A percentile compares a stretch with the other conserved stretches of the same genome.
These are phyloP conservation scores for Trametes sp. DNA, from an alignment of 1,284 basidiomycete species.

Conservation along the genomic window DNA sequence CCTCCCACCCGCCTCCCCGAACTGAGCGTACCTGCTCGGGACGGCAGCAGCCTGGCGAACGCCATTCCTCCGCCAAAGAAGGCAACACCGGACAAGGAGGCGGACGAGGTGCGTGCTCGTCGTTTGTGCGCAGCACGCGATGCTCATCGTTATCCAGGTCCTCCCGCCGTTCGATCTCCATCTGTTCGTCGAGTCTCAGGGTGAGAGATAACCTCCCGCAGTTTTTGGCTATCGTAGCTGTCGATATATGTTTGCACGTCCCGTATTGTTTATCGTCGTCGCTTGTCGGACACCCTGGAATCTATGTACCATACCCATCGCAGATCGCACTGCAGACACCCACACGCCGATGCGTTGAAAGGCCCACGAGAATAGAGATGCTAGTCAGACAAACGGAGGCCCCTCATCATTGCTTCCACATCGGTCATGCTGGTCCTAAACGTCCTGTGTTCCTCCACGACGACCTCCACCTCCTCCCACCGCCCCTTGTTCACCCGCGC, in stretches of 20 bases:
- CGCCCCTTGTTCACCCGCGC: constrained; percentile 60
- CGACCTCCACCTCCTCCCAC: constrained; percentile 64
- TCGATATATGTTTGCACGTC: background rate
- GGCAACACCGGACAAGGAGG: constrained; percentile 19
- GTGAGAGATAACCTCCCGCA: background rate
- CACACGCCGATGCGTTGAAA: background rate
- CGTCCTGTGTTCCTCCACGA: constrained; percentile 43
- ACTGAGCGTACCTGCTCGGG: constrained; percentile 6
- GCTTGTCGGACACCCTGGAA: constrained; percentile 5
- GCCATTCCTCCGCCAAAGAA: constrained; percentile 22
- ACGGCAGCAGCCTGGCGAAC: constrained; percentile 19
- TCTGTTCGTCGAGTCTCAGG: constrained; percentile 20
- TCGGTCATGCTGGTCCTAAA: constrained; percentile 15
- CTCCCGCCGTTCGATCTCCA: constrained; percentile 29
- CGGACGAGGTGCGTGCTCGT: constrained; percentile 22
- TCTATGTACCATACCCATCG: constrained; percentile 16
- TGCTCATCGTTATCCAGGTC: constrained; percentile 18
- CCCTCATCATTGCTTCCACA: constrained; percentile 25
- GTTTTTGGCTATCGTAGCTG: background rate
- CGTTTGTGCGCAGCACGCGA: background rate
- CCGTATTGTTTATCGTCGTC: constrained; percentile 11
- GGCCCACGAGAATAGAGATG: background rate
- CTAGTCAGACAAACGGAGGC: constrained; percentile 23
- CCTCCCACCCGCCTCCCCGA: constrained; percentile 25
- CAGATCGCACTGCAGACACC: background rate